Percentiles rank a stretch among this genome's conserved stretches.
Conservation (phyloP, 2,329 filamentous ascomycete genomes). For the Akanthomyces dipterigenus region DNA sequence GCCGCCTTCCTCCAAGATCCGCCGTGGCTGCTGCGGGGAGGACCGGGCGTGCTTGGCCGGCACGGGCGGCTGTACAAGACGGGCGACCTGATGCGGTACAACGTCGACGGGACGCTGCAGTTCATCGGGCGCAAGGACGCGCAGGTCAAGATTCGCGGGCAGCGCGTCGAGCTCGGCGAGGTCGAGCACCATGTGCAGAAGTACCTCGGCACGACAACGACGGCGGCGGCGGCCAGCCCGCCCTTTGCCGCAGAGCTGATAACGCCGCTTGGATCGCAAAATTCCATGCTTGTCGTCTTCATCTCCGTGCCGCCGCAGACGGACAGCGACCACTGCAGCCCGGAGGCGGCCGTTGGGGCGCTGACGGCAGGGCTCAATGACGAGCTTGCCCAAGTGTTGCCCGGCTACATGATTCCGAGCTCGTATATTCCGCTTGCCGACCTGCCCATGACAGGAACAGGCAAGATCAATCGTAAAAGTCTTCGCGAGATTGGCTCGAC, state of each 20-base stretch:
- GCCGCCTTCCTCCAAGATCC: conserved; percentile 23
- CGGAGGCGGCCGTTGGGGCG: background rate
- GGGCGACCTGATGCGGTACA: conserved; percentile 44
- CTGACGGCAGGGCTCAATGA: background rate
- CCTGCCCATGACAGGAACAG: background rate
- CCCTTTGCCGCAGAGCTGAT: background rate
- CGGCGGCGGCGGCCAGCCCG: background rate
- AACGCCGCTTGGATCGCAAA: background rate
- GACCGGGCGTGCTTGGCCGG: conserved; percentile 19
- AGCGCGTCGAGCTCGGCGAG: conserved; percentile 16
- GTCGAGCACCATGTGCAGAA: conserved; percentile 13
- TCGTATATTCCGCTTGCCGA: background rate
- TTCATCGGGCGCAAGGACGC: conserved; percentile 15
- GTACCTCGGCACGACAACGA: background rate
- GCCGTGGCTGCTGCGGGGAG: conserved; percentile 24
- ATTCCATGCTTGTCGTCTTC: background rate
- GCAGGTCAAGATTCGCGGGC: conserved; percentile 17
- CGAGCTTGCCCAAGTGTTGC: background rate
- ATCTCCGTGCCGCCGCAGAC: background rate
- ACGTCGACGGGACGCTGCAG: conserved; percentile 17
- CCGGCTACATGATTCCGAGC: background rate
- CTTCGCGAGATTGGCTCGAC: background rate
- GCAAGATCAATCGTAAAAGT: background rate
- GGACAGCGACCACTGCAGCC: background rate
- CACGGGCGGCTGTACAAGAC: conserved; percentile 42